phyloP scores from a whole-genome alignment of 805 yeast species.

The Ogataea polymorpha region DNA sequence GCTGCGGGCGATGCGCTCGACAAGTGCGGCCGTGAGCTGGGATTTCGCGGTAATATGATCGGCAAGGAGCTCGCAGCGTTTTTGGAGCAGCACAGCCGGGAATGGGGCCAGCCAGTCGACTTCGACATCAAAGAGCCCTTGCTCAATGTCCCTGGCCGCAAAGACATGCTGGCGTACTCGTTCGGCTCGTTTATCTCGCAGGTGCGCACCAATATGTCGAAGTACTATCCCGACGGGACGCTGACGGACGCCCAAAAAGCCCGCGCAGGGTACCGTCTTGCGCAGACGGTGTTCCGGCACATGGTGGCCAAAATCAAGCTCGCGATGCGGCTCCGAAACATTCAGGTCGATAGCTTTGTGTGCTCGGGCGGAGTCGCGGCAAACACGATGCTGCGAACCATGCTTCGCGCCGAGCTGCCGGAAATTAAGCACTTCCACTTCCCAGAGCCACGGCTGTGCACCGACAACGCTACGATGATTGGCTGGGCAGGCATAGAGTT shows the following conservation, averaged over 20 bases:
- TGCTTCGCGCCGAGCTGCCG: slow-evolving; percentile 36
- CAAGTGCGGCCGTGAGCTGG: slow-evolving; percentile 85
- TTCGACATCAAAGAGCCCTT: slow-evolving; percentile 46
- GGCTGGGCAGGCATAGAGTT: slow-evolving; percentile 96
- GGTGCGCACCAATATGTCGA: slow-evolving; percentile 27
- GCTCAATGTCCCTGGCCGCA: slow-evolving; percentile 44
- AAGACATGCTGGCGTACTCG: slow-evolving; percentile 53
- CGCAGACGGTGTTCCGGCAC: slow-evolving; percentile 69
- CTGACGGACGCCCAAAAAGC: slow-evolving; percentile 31
- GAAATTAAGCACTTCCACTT: slow-evolving; percentile 49
- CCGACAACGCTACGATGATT: slow-evolving; percentile 96
- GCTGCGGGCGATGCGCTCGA: slow-evolving; percentile 94
- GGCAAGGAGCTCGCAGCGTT: slow-evolving; percentile 77
- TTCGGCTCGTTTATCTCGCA: slow-evolving; percentile 63
- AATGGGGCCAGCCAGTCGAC: slow-evolving; percentile 30
- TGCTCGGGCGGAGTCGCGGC: slow-evolving; percentile 96
- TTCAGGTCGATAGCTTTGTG: slow-evolving; percentile 51
- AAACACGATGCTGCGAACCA: slow-evolving; percentile 52
- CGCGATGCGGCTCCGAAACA: slow-evolving; percentile 41
- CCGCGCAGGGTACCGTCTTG: slow-evolving; percentile 56
- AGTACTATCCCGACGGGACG: slow-evolving; percentile 20
- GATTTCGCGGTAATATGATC: slow-evolving; percentile 76
- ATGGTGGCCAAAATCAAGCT: slow-evolving; percentile 59
- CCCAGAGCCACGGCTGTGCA: slow-evolving; percentile 72
- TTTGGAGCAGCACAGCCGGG: slow-evolving; percentile 35